These are phyloP conservation scores for Alloteropsis angusta DNA, from an alignment of 202 grass and related monocot species.

Conservation along the genomic window DNA sequence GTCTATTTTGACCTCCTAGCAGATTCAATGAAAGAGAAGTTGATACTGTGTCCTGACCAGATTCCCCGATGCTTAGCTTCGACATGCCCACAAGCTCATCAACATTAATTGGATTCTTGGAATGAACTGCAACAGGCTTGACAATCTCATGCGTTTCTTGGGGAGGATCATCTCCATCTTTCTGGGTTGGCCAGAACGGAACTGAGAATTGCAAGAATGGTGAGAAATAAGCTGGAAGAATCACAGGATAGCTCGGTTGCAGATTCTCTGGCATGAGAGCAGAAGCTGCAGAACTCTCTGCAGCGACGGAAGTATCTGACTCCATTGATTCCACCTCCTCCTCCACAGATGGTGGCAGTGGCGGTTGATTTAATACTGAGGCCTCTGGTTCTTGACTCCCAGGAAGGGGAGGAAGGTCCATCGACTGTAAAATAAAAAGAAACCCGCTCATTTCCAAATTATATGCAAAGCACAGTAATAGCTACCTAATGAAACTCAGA, in stretches of 20 bases:
- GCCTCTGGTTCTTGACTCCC: conserved; percentile 67
- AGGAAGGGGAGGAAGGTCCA: conserved; percentile 60
- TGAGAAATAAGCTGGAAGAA: conserved; percentile 75
- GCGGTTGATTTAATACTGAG: conserved; percentile 50
- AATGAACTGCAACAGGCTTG: conserved; percentile 79
- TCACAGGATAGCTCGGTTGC: conserved; percentile 52
- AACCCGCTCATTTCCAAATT: conserved; percentile 15
- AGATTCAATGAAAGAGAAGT: conserved; percentile 72
- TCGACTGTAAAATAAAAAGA: conserved; percentile 48
- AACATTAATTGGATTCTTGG: conserved; percentile 73
- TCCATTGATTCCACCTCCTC: conserved; percentile 89
- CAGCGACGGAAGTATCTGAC: conserved; percentile 54
- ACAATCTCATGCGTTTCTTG: conserved; percentile 86
- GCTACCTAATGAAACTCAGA: conserved; percentile 3
- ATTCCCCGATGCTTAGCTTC: conserved; percentile 78
- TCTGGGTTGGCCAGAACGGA: conserved; percentile 60
- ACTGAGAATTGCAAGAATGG: conserved; percentile 70
- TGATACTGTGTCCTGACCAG: conserved; percentile 42
- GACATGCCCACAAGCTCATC: conserved; percentile 91
- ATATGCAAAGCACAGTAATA: conserved; percentile 6
- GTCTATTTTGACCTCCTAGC: conserved; percentile 61
- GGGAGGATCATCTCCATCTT: conserved; percentile 36
- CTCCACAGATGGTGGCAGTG: conserved; percentile 40
- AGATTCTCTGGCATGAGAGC: conserved; percentile 37
- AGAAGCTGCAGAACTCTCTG: conserved; percentile 43